Percentiles rank a stretch among this genome's conserved stretches.
Evolutionary conservation across 2,329 filamentous ascomycete species (phyloP).

Genomic region (Chaetoscypha palmicola): DNA sequence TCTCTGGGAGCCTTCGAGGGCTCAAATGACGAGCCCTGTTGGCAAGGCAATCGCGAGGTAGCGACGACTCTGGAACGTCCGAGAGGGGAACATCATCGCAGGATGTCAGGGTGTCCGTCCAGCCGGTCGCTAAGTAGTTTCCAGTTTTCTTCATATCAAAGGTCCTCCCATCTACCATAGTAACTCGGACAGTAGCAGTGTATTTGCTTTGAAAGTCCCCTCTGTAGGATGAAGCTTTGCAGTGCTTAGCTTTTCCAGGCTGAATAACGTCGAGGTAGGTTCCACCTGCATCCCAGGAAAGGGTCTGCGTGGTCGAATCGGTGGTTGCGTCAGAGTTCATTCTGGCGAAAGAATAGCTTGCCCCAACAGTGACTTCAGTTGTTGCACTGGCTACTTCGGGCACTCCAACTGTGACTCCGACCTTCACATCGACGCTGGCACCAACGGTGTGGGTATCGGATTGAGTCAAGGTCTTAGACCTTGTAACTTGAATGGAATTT

Average conservation of each 20-base stretch:
- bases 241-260: neutral
- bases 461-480: neutral
- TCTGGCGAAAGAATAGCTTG: neutral
- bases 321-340: neutral
- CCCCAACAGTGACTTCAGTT: neutral
- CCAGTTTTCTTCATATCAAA: neutral
- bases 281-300: neutral
- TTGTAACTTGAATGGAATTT: neutral
- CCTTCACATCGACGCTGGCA: neutral
- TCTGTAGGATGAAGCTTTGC: neutral
- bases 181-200: neutral
- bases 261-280: neutral
- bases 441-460: neutral
- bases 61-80: neutral
- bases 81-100: neutral
- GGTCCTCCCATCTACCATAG: neutral
- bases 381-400: neutral
- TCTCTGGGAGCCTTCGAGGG: no score
- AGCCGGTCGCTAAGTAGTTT: neutral
- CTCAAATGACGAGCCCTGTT: no score
- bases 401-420: neutral
- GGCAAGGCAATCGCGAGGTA: no score
- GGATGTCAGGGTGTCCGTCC: neutral
- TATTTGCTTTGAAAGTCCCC: constrained; percentile 1
- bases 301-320: neutral